Evolutionary conservation across 257 asterid genomes (phyloP).

Genomic region (Solanum arcanum): DNA sequence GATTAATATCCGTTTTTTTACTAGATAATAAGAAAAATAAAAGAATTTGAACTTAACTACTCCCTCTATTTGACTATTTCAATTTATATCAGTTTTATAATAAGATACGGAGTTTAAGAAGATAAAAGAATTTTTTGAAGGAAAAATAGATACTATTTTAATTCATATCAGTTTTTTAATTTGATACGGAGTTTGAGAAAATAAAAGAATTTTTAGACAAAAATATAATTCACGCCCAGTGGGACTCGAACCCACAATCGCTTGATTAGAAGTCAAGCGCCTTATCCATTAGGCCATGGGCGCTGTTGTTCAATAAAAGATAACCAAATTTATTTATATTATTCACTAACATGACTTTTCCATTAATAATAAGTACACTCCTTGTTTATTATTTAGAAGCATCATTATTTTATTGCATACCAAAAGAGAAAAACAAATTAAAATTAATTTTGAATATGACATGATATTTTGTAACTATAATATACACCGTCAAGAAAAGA

Average conservation of each 20-base stretch:
- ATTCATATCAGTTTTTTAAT: no score
- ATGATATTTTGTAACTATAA: background rate
- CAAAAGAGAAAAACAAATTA: background rate
- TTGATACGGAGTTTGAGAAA: no score
- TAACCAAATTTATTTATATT: background rate
- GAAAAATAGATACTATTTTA: no score
- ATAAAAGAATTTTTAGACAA: no score
- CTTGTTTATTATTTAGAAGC: background rate
- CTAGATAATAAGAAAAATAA: no score
- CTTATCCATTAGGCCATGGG: background rate
- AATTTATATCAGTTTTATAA: no score
- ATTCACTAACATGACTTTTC: background rate
- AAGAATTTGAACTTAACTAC: no score
- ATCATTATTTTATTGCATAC: background rate
- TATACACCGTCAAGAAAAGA: background rate
- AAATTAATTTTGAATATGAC: background rate
- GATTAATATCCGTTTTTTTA: no score
- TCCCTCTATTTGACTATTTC: no score
- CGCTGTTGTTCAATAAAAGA: rapidly evolving
- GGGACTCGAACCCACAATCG: background rate
- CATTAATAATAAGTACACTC: background rate
- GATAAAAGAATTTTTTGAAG: no score
- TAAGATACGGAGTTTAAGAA: no score
- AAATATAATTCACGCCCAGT: background rate
- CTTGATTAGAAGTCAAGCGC: background rate